Percentiles rank a stretch among this genome's conserved stretches.
Conservation (phyloP, 148 eudicot species). For the Cornus kousa region DNA sequence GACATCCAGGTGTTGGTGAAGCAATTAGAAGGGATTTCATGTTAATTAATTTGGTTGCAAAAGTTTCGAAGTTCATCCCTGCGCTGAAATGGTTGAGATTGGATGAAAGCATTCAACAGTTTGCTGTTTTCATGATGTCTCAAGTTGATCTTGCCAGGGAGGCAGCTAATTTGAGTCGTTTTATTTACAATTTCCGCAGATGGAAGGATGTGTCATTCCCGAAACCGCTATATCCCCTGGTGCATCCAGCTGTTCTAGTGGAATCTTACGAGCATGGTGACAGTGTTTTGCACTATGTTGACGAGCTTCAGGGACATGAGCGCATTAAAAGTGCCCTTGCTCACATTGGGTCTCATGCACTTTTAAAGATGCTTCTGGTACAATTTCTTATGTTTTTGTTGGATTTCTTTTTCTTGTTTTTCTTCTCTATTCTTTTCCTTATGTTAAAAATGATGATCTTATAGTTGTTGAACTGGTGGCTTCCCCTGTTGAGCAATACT, state of each 20-base stretch:
- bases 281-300: conserved; percentile 57
- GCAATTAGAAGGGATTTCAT: conserved; percentile 76
- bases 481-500: background rate
- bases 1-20: conserved; percentile 90
- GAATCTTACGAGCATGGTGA: conserved; percentile 86
- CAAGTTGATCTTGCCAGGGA: conserved; percentile 97
- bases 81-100: conserved; percentile 75
- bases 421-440: background rate
- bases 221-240: conserved; percentile 83
- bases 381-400: conserved; percentile 14
- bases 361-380: conserved; percentile 89
- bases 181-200: conserved; percentile 70
- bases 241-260: conserved; percentile 83
- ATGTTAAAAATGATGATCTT: background rate
- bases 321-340: conserved; percentile 67
- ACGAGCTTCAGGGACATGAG: conserved; percentile 59
- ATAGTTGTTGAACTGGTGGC: background rate
- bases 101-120: conserved; percentile 86
- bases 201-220: conserved; percentile 90
- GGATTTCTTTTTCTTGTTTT: background rate
- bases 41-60: conserved; percentile 63
- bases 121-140: conserved; percentile 87
- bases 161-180: conserved; percentile 87
- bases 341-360: conserved; percentile 85
- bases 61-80: conserved; percentile 56